Evolutionary conservation across 208 protist genomes (phyloP).

Genomic region (Leishmania braziliensis): DNA sequence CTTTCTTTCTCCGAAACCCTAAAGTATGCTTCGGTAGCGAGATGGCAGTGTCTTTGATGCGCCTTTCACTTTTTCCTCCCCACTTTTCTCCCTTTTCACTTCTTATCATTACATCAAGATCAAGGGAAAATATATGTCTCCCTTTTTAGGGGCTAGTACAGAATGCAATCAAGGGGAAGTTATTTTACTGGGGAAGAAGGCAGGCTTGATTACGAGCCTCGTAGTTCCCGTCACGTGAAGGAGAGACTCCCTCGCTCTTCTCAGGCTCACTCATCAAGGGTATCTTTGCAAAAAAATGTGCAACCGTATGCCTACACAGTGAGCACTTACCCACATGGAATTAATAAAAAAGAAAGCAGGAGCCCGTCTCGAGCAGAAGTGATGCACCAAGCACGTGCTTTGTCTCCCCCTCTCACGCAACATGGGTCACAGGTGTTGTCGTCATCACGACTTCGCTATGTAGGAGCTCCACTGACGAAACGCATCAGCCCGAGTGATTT

Average conservation of each 20-base stretch:
- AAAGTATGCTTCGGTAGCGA: not conserved
- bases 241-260: not conserved
- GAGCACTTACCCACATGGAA: not conserved
- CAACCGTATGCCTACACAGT: not conserved
- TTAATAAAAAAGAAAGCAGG: not conserved
- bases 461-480: not conserved
- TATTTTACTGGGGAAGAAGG: not conserved
- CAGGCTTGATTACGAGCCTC: not conserved
- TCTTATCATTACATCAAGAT: not conserved
- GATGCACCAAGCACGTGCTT: not conserved
- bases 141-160: not conserved
- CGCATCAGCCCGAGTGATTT: not conserved
- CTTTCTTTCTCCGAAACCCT: not conserved
- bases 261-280: not conserved
- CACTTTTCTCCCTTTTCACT: not conserved
- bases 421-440: not conserved
- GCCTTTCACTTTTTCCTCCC: not conserved
- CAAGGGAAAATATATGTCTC: not conserved
- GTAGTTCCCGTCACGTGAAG: not conserved
- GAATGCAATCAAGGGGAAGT: not conserved
- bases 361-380: not conserved
- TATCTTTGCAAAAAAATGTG: not conserved
- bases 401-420: not conserved
- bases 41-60: not conserved
- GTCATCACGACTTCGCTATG: conserved; percentile 12